These are phyloP conservation scores for Omphalotus olearius DNA, from an alignment of 1,284 basidiomycete genomes.

Conservation along the genomic window DNA sequence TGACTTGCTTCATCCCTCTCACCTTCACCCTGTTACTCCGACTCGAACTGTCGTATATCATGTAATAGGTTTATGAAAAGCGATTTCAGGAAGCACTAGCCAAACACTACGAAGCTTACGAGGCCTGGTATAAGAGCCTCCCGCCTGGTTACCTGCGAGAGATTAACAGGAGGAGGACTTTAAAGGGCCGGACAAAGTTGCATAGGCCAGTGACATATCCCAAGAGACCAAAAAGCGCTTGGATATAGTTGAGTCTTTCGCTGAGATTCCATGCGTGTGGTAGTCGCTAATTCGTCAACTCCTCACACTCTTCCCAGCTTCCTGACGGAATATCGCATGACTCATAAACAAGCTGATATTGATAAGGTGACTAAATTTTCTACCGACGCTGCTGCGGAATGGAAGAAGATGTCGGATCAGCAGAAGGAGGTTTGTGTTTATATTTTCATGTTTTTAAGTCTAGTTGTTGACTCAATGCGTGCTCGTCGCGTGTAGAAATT, in stretches of 20 bases:
- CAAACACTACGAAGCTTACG: not conserved
- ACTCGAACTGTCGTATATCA: not conserved
- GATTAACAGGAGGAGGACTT: constrained; percentile 7
- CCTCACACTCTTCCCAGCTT: not conserved
- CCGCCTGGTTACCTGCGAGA: constrained; percentile 3
- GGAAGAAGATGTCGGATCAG: constrained; percentile 1
- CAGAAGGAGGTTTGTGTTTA: constrained; percentile 6
- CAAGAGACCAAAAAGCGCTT: not conserved
- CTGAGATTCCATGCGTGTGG: too few relatives aligned
- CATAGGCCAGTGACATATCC: not conserved
- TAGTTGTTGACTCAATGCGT: too few relatives aligned
- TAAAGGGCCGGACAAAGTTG: constrained; percentile 2
- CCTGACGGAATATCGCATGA: not conserved
- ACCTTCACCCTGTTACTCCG: not conserved
- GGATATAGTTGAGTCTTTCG: not conserved
- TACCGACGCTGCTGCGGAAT: not conserved
- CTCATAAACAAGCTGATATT: not conserved
- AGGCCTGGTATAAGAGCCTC: constrained; percentile 5
- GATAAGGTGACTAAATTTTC: not conserved
- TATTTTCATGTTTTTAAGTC: not conserved
- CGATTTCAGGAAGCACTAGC: not conserved
- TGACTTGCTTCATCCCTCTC: not conserved
- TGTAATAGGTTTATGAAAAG: not conserved
- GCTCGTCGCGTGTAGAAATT: not conserved
- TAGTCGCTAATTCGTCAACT: too few relatives aligned